Evolutionary conservation across 495 filamentous ascomycete genomes (phyloP), one percentile per base, ranked within the genome.

Genomic region (Bombardia bombarda): DNA sequence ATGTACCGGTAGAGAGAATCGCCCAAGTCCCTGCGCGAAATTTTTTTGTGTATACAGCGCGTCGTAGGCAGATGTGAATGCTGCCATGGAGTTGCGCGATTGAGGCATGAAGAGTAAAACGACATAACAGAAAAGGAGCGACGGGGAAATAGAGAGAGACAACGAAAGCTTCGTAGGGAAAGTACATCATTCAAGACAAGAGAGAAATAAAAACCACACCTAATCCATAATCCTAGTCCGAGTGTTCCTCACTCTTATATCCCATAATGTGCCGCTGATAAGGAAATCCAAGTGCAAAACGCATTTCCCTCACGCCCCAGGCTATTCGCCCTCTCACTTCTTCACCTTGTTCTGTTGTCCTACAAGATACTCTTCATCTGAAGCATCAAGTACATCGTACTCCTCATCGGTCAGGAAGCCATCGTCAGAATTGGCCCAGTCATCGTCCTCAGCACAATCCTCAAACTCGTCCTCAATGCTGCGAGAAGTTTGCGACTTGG

Each of bases 401-500:
- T 98, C 92, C 53, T 97, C 92, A 51, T 98, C 92, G 10, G 93
- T 96, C 65, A 93, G 62, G 72, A 93, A 95, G 7, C 80, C 84
- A 39, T 73, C 67, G 32, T 74, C 75, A 28, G 67, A 73, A 22
- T 66, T 72, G 32, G 68, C 68, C 57, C 81, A 83, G 34, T 77
- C 77, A 34, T 65, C 72, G 33, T 67, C 70, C 44, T 72, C 70
- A 35, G 59, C 67, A 43, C 63, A 74, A 39, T 73, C 73, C 53
- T 87, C 84, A 37, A 85, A 73, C 26, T 87, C 84, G 8, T 82
- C 53, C 40, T 80, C 77, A 37, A 46, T 50, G n/a, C n/a, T n/a
- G 40, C 51, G 44, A 46, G 45, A 38, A 43, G 53, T 33, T 36
- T 53, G 48, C 6, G 56, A 41, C 40, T 45, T 49, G 37, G 59